Evolutionary conservation across 495 filamentous ascomycete genomes (phyloP), one percentile per base, ranked within the genome.

Genomic region (Stereocaulon alpinum): DNA sequence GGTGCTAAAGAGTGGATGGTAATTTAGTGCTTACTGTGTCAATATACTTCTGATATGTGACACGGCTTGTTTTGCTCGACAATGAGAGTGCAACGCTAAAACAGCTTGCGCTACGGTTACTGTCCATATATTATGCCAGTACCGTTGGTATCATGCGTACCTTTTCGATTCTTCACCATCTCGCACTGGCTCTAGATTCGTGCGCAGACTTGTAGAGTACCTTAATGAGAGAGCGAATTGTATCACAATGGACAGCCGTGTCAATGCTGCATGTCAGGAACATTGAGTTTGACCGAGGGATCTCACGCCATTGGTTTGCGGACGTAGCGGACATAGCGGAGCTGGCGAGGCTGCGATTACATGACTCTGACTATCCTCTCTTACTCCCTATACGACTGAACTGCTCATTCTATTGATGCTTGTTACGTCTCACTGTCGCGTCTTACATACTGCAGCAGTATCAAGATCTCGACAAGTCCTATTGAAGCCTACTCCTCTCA

Each of bases 1-100:
- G 84, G 71, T 77, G 5, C 60, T 73, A 14, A 66, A 64, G 24
- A 50, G 20, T 41, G 34, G 49, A 18, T 2, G n/a, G 14, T 37
- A 6, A 37, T 4, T 7, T 17, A 18, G 18, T 52, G 34, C 30
- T 52, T 29, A 32, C 29, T 20, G 27, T 52, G 34, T 37, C 3
- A 34, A 22, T 32, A 11, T 29, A 22, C 34, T 9, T 37, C 5
- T 12, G 34, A 37, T 37, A 2, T 9, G 12, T 37, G 34, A 12
- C 12, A 37, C 9, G 34, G 7, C 5, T 6, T 37, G 12, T 37
- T 12, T 37, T 37, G 4, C 7, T 37, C 34, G 34, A 10, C 12
- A 12, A 37, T 9, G 34, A 10, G 7, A 37, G 34, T 12, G 34
- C 7, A 37, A 10, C 34, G 7, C 34, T 37, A 2, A 37, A 37